Evolutionary conservation across 208 protist genomes (phyloP).

Genomic region (Lotmaria passim): DNA sequence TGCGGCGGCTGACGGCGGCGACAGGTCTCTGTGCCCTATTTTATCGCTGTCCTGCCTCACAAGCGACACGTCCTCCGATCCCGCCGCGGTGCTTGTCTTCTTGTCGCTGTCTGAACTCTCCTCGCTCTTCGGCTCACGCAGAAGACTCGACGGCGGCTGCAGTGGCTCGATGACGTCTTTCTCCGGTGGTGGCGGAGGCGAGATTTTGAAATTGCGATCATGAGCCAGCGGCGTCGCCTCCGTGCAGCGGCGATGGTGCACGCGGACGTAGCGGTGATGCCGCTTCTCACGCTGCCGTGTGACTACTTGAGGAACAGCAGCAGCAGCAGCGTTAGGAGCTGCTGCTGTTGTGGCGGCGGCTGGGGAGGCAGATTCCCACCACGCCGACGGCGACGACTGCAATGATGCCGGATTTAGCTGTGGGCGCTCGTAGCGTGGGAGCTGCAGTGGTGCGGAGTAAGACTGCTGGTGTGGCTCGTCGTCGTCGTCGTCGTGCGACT

Average conservation of each 20-base stretch:
- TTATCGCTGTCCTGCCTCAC: too few species aligned
- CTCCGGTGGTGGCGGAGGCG: neutral
- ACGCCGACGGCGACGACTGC: neutral
- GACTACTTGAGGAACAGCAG: neutral
- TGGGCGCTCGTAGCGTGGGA: constrained; percentile 6
- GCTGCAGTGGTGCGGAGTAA: neutral
- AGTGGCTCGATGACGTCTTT: neutral
- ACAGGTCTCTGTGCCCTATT: too few species aligned
- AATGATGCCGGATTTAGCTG: neutral
- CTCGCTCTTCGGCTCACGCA: neutral
- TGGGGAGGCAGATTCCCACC: neutral
- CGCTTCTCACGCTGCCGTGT: constrained; percentile 18
- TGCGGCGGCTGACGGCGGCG: too few species aligned
- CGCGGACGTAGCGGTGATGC: constrained; percentile 39
- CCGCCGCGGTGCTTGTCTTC: neutral
- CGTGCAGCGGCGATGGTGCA: constrained; percentile 27
- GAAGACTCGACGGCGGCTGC: neutral
- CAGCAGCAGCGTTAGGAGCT: neutral
- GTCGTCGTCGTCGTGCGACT: too few species aligned
- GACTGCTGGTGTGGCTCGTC: neutral
- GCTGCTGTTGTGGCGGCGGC: neutral
- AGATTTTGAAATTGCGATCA: neutral
- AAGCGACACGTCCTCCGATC: too few species aligned
- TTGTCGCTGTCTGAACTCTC: neutral
- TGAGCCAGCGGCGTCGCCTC: neutral